phyloP scores from a whole-genome alignment of 768 basidiomycete genomes.

The Hydnum rufescens region DNA sequence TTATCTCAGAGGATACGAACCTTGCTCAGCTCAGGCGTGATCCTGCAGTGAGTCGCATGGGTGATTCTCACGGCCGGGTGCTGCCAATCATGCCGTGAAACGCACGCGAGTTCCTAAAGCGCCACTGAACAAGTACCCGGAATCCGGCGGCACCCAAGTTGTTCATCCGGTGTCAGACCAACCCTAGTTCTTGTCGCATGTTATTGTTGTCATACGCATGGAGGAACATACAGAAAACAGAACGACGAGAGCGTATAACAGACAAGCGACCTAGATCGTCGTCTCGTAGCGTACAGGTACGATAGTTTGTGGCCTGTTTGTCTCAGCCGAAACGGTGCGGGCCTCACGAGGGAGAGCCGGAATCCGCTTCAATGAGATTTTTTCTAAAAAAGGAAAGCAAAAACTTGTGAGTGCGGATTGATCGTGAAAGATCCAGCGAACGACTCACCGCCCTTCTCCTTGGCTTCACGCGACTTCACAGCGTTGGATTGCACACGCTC shows the following conservation, averaged over 20 bases:
- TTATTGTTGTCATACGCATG: no score
- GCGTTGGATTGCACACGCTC: conserved; percentile 90
- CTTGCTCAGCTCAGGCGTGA: no score
- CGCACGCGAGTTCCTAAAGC: no score
- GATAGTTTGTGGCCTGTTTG: conserved; percentile 85
- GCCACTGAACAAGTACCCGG: no score
- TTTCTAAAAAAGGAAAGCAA: conserved; percentile 29
- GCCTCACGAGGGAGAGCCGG: conserved; percentile 68
- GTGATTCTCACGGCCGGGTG: no score
- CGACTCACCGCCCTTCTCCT: conserved; percentile 68
- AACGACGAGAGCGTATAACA: not conserved
- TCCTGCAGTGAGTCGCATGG: no score
- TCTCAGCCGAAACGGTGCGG: conserved; percentile 44
- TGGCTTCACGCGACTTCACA: conserved; percentile 60
- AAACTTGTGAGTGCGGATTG: conserved; percentile 4
- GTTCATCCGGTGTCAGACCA: no score
- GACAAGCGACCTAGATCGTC: conserved; percentile 43
- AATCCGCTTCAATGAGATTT: conserved; percentile 66
- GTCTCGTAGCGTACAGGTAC: conserved; percentile 89
- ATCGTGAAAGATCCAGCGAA: conserved; percentile 1
- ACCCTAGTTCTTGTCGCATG: no score
- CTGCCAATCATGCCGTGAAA: no score
- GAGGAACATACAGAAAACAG: not conserved
- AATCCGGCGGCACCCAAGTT: no score
- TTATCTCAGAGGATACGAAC: no score